Evolutionary conservation across 2,329 filamentous ascomycete genomes (phyloP).

Genomic region (Fusarium ramigenum): DNA sequence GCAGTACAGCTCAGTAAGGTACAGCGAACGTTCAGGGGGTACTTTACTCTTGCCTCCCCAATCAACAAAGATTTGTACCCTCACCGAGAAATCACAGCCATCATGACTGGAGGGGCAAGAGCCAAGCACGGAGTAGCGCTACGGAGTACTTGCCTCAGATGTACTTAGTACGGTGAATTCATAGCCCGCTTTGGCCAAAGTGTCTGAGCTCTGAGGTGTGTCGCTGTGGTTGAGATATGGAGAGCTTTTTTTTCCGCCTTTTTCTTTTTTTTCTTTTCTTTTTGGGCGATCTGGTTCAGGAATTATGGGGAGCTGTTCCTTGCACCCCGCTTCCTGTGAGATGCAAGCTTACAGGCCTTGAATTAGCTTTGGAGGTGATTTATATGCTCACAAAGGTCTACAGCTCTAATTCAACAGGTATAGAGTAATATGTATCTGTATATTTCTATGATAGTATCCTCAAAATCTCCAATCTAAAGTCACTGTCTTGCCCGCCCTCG

Average conservation of each 20-base stretch:
- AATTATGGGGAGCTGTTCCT: constrained; percentile 39
- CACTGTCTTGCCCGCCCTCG: constrained; percentile 21
- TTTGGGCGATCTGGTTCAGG: constrained; percentile 35
- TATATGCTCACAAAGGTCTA: not conserved
- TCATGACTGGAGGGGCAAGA: constrained; percentile 23
- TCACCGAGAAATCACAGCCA: constrained; percentile 32
- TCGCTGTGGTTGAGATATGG: constrained; percentile 17
- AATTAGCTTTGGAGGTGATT: not conserved
- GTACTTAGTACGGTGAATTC: constrained; percentile 31
- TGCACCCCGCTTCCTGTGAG: constrained; percentile 32
- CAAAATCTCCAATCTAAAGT: not conserved
- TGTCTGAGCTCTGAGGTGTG: constrained; percentile 5
- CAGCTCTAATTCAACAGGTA: accelerated
- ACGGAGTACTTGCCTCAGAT: constrained; percentile 36
- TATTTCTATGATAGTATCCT: not conserved
- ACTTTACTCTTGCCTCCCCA: constrained; percentile 25
- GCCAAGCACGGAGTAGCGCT: constrained; percentile 32
- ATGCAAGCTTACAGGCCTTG: constrained; percentile 4
- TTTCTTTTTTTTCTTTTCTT: constrained; percentile 3
- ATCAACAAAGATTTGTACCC: constrained; percentile 32
- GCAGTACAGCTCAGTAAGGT: not conserved
- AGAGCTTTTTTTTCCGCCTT: not conserved
- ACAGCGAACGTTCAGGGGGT: constrained; percentile 4
- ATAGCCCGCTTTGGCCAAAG: constrained; percentile 17
- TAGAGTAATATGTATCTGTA: not conserved